phyloP scores from a whole-genome alignment of 768 basidiomycete genomes.

The Epithele typhae region DNA sequence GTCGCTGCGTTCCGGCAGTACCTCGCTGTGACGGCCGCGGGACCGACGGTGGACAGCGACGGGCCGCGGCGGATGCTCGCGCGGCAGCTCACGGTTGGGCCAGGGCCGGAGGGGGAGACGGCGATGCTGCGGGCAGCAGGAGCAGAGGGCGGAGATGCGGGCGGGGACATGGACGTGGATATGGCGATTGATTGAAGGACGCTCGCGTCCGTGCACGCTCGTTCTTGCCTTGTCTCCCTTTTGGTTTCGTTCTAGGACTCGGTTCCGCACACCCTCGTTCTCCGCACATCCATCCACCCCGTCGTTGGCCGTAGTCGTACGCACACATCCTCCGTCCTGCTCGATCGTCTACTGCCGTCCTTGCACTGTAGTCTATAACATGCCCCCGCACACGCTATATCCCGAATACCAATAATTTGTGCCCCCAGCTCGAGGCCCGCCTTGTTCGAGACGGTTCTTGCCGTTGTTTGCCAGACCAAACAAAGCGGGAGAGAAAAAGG shows the following conservation, averaged over 20 bases:
- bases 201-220: not conserved
- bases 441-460: conserved; percentile 8
- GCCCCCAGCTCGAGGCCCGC: conserved; percentile 4
- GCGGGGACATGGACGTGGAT: conserved; percentile 5
- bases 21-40: too few relatives aligned
- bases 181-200: conserved; percentile 7
- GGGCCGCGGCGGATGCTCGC: not conserved
- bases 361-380: conserved; percentile 6
- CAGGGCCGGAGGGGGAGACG: not conserved
- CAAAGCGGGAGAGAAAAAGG: conserved; percentile 11
- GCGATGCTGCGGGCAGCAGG: conserved; percentile 3
- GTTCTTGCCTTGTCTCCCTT: not conserved
- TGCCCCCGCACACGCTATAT: conserved; percentile 2
- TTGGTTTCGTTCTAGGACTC: too few relatives aligned
- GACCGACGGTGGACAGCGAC: too few relatives aligned
- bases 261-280: too few relatives aligned
- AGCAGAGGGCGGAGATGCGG: not conserved
- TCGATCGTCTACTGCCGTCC: not conserved
- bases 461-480: conserved; percentile 18
- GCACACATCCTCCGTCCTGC: not conserved
- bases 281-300: too few relatives aligned
- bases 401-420: not conserved
- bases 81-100: not conserved
- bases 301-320: too few relatives aligned
- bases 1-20: too few relatives aligned